A percentile compares a stretch with the other conserved stretches of the same genome.
Conservation (phyloP, 1,284 basidiomycete species). For the Cryptococcus depauperatus region DNA sequence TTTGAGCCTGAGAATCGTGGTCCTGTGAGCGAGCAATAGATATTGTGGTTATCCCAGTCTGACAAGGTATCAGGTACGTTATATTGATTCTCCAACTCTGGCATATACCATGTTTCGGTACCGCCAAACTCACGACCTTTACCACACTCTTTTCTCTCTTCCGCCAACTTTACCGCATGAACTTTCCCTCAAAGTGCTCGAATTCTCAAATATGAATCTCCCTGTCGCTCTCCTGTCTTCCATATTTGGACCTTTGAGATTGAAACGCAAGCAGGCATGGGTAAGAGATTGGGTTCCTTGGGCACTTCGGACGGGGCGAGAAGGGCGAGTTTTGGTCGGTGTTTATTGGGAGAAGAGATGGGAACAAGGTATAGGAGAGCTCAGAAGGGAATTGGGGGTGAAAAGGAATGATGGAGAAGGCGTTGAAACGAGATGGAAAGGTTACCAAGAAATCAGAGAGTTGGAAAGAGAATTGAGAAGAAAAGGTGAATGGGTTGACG, state of each 20-base stretch:
- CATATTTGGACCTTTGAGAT: constrained; percentile 54
- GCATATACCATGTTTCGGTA: constrained; percentile 98
- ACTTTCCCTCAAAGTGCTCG: constrained; percentile 92
- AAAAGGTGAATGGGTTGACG: constrained; percentile 43
- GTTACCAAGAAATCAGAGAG: constrained; percentile 44
- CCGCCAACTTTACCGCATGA: constrained; percentile 88
- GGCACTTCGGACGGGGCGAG: constrained; percentile 75
- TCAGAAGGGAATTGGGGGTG: constrained; percentile 25
- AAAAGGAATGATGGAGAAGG: constrained; percentile 25
- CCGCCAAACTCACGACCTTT: constrained; percentile 90
- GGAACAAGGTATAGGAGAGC: constrained; percentile 55
- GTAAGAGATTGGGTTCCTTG: constrained; percentile 71
- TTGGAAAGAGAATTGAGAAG: constrained; percentile 39
- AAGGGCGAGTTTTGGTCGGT: constrained; percentile 65
- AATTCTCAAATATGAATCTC: constrained; percentile 84
- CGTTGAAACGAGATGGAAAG: constrained; percentile 42
- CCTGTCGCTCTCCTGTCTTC: constrained; percentile 81
- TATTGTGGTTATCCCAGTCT: no score
- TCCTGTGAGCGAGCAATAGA: constrained; percentile 58
- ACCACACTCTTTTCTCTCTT: constrained; percentile 57
- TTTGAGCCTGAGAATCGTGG: constrained; percentile 94
- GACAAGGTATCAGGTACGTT: constrained; percentile 67
- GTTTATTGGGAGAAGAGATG: constrained; percentile 96
- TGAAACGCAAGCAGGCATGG: constrained; percentile 39
- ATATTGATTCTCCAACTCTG: constrained; percentile 84